Conservation (phyloP, 176 grass and related monocot genomes). For the Cenchrus purpureus region DNA sequence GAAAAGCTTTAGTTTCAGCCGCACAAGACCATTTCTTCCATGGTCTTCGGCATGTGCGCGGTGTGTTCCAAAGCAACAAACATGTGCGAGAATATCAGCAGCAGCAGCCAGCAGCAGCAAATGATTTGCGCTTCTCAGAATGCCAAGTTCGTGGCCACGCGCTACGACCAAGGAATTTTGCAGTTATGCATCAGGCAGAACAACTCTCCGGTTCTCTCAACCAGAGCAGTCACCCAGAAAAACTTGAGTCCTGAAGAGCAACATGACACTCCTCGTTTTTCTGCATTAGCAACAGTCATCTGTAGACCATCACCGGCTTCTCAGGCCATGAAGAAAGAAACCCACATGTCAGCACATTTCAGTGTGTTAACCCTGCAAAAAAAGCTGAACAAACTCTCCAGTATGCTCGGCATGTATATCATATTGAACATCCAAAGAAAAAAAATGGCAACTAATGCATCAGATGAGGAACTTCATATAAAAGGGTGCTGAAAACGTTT, state of each 20-base stretch:
- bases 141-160: not conserved
- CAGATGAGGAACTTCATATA: not conserved
- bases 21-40: not conserved
- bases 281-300: no score
- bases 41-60: constrained; percentile 19
- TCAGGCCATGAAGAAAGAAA: no score
- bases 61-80: not conserved
- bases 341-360: no score
- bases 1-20: not conserved
- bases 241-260: no score
- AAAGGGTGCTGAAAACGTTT: constrained; percentile 1
- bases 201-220: no score
- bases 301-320: no score
- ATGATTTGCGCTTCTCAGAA: not conserved
- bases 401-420: not conserved
- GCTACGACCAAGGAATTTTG: not conserved
- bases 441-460: not conserved
- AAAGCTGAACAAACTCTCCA: no score
- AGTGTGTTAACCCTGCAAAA: no score
- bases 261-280: no score
- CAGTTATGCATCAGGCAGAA: not conserved
- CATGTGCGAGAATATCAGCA: constrained; percentile 26
- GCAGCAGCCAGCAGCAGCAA: not conserved
- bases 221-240: no score
- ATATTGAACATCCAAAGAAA: not conserved